Evolutionary conservation across 306 rosid genomes (phyloP), one percentile per base, ranked within the genome.

Genomic region (Inga oerstediana): DNA sequence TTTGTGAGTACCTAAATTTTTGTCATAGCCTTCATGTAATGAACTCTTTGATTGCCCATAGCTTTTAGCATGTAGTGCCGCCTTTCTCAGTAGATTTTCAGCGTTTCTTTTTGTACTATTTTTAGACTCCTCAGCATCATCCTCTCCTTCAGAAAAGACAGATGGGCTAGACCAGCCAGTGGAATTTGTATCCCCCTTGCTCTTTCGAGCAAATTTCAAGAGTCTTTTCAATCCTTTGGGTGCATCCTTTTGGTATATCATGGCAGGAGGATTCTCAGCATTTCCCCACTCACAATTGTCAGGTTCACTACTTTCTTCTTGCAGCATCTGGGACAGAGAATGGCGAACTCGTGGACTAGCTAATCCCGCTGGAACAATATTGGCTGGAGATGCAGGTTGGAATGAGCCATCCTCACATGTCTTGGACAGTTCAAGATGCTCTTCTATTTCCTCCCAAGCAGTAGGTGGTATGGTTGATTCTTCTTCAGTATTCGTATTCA

Each of bases 131-230:
- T 92, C 96, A n/a, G 86, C 83, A 81, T 93, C 97, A 82, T 96
- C 99, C 91, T 96, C 99, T 80, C 99, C 98, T 90, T 94, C 99
- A 12, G 99, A 96, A 83, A 94, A 94, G 68, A 96, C 94, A 20
- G 98, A 94, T 32, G 98, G 99, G 82, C 97, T 92, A 58, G 99
- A 96, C 92, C 91, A 95, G 78, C 98, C 97, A 46, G 85, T 85
- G 37, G 79, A 82, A 85, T 87, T 91, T 76, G 90, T 86, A 85
- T 94, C 98, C 10, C 97, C 98, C 87, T 91, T 96, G 91, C 90
- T 91, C 91, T 93, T 96, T 88, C 97, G 89, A 75, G 99, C 98
- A 88, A 96, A 96, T 76, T 93, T 96, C 80, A 96, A 72, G 66
- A 96, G 97, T 84, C 99, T 91, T 90, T 96, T 96, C 72, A 96